Percentiles rank a stretch among this genome's conserved stretches.
Conservation (phyloP, 352 stramenopile species). For the Phytophthora sansomeana region DNA sequence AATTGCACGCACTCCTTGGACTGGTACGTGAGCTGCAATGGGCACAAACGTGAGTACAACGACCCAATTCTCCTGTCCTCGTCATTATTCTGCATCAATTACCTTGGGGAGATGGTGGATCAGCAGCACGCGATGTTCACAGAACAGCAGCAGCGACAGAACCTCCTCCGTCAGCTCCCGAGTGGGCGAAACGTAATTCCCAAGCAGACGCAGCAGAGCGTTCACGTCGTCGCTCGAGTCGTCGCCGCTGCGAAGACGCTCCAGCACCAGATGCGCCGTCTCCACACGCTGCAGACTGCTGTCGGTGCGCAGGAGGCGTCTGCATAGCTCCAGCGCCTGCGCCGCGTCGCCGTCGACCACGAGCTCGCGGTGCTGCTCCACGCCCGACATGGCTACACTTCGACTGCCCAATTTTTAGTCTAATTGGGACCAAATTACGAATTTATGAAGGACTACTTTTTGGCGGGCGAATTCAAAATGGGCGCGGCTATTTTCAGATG, state of each 20-base stretch:
- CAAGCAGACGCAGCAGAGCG: conserved; percentile 73
- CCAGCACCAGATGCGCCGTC: conserved; percentile 67
- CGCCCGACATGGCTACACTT: conserved; percentile 3
- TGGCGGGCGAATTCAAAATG: too few relatives aligned
- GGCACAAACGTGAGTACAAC: neutral
- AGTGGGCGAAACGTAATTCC: conserved; percentile 78
- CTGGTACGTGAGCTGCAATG: conserved; percentile 76
- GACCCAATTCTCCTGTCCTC: too few relatives aligned
- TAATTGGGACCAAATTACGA: neutral
- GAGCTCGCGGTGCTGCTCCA: conserved; percentile 55
- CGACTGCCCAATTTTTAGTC: neutral
- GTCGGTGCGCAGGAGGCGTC: conserved; percentile 63
- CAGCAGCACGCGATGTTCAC: conserved; percentile 75
- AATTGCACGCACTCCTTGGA: conserved; percentile 82
- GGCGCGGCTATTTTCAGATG: conserved; percentile 7
- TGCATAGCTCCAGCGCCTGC: conserved; percentile 56
- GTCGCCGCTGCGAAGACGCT: conserved; percentile 63
- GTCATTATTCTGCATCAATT: neutral
- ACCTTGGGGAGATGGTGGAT: conserved; percentile 87
- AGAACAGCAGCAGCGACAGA: conserved; percentile 75
- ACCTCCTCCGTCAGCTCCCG: conserved; percentile 78
- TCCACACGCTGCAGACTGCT: conserved; percentile 49
- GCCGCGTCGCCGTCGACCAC: conserved; percentile 55
- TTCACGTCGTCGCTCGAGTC: conserved; percentile 79
- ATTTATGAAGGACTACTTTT: too few relatives aligned